A percentile compares a stretch with the other conserved stretches of the same genome.
These are phyloP conservation scores for Rhodofomes roseus DNA, from an alignment of 1,284 basidiomycete species.

Conservation along the genomic window DNA sequence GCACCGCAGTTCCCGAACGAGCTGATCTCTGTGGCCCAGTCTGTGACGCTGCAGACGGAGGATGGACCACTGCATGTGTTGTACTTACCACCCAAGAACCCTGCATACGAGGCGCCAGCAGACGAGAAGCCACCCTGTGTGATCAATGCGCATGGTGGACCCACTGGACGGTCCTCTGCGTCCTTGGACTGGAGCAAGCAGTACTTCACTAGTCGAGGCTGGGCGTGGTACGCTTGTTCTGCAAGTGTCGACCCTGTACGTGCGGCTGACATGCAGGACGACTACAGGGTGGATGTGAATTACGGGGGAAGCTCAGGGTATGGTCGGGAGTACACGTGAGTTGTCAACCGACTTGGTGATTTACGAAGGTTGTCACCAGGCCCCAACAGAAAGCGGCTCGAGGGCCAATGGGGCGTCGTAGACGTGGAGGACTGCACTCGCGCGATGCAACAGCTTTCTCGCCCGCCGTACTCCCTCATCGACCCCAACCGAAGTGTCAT, in stretches of 20 bases:
- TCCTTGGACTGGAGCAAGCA: conserved; percentile 50
- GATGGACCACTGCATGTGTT: conserved; percentile 50
- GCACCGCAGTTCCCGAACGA: conserved; percentile 20
- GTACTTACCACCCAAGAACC: conserved; percentile 62
- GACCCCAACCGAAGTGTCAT: conserved; percentile 57
- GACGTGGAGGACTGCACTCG: conserved; percentile 61
- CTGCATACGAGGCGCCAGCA: conserved; percentile 45
- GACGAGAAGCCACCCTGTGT: conserved; percentile 64
- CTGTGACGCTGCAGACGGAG: conserved; percentile 38
- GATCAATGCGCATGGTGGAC: conserved; percentile 64
- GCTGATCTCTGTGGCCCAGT: conserved; percentile 43
- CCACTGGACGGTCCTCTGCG: conserved; percentile 44
- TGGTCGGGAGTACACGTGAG: conserved; percentile 52
- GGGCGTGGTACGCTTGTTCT: conserved; percentile 45
- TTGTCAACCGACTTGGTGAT: not conserved
- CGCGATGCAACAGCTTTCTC: conserved; percentile 45
- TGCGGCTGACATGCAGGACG: not conserved
- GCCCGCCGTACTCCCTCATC: conserved; percentile 39
- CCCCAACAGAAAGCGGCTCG: conserved; percentile 46
- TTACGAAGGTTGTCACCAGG: not conserved
- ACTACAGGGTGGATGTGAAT: conserved; percentile 60
- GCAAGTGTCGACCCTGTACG: not conserved
- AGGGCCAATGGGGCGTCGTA: conserved; percentile 62
- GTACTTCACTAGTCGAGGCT: conserved; percentile 68
- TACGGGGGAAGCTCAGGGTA: conserved; percentile 70